Conservation (phyloP, 2,329 filamentous ascomycete species). For the Colletotrichum incanum region DNA sequence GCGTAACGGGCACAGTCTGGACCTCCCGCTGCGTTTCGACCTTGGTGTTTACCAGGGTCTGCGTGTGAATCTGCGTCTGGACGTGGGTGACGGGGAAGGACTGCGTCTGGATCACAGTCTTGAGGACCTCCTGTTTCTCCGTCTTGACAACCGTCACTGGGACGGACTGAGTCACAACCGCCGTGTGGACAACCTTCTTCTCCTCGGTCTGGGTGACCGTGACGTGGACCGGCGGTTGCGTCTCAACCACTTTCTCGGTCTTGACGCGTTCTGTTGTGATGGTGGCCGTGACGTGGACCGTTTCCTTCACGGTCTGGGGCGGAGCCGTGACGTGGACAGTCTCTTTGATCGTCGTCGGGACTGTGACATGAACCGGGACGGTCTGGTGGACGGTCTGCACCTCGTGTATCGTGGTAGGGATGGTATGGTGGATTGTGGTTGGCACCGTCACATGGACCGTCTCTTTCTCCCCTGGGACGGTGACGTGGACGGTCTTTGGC, state of each 20-base stretch:
- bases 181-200: constrained; percentile 29
- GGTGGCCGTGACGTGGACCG: constrained; percentile 26
- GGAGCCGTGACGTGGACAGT: constrained; percentile 35
- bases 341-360: constrained; percentile 19
- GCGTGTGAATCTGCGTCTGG: constrained; percentile 20
- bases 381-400: constrained; percentile 33
- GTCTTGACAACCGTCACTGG: constrained; percentile 32
- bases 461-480: constrained; percentile 8
- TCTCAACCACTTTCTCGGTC: constrained; percentile 19
- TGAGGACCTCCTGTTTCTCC: constrained; percentile 20
- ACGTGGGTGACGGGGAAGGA: constrained; percentile 28
- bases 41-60: not conserved
- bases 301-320: constrained; percentile 28
- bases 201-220: constrained; percentile 26
- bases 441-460: constrained; percentile 34
- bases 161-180: constrained; percentile 20
- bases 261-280: constrained; percentile 15
- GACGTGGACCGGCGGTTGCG: constrained; percentile 13
- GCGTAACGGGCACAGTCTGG: constrained; percentile 28
- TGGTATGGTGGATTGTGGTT: constrained; percentile 23
- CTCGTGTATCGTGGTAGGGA: constrained; percentile 27
- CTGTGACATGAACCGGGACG: constrained; percentile 26
- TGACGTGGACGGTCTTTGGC: constrained; percentile 29
- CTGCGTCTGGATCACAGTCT: constrained; percentile 19
- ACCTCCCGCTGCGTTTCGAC: constrained; percentile 21